Evolutionary conservation across 768 basidiomycete genomes (phyloP), one percentile per base, ranked within the genome.

Genomic region (Dioszegia aurantiaca): DNA sequence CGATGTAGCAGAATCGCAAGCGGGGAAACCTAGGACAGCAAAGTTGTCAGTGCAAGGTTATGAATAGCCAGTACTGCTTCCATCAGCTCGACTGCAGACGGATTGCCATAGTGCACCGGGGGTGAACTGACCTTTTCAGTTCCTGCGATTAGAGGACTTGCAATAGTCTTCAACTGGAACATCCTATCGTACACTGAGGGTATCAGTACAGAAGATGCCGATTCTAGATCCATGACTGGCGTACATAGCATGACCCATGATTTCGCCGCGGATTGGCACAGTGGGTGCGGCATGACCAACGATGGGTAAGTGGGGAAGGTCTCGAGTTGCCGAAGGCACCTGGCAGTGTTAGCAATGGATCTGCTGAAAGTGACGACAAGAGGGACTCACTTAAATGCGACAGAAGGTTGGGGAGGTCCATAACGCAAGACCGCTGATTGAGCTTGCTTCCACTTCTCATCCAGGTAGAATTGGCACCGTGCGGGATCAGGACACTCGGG

Each of bases 401-500:
- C 64, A 1, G 69, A 69, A 30, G 67, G 69, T 42, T 69, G 67
- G 10, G 67, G 72, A 0, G 69, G 67, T 21, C 89, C 91, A 75
- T 91, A 92, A 41, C 90, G 84, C 74, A 90, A 89, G 8, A 90
- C 86, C 19, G 89, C 84, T 41, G 86, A 82, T 68, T 92, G 92
- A 0, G 89, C 90, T 68, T 89, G 88, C 40, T 85, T 80, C 90
- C 91, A 97, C 73, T 93, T 94, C 60, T 97, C 92, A 65, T 94
- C 91, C 8, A 95, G 81, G 4, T 88, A 77, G 12, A 86, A 84
- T 17, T 92, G 93, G 71, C 92, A 97, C 17, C 76, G 81, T 0
- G 81, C 42, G 5, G 89, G 78, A 62, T 97, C 92, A 10, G 89
- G 89, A 72, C 92, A 97, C 6, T 89, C 85, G 2, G 82, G 72